Base-by-base conservation (phyloP, 352 stramenopile species). In the Pythium brachiatum region DNA sequence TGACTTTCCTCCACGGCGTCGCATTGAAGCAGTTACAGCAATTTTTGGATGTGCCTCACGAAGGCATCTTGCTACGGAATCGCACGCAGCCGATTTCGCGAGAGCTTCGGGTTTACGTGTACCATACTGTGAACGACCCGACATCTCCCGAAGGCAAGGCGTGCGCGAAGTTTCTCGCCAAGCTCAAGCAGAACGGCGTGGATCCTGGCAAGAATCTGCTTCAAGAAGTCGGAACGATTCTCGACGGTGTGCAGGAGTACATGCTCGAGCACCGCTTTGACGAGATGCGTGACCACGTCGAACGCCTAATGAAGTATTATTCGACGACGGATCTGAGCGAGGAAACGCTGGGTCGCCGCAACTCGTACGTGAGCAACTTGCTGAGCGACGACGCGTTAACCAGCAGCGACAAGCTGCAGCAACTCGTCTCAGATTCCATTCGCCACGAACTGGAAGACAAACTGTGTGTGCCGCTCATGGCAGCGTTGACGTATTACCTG, bases 181-280 rank as follows among this genome's bases (percentile, higher is more conserved):
- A 92, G 63, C 69, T 87, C 47, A 75, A 73, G 47, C 66, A 74
- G 11, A 78, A 67, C 53, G 72, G 71, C 16, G 72, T 78, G 0
- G 79, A 78, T 15, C 62, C 68, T 11, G 69, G 73, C 20, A 82
- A 81, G 57, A 86, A 86, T 53, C 38, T 90, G 32, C 53, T 94
- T 11, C 76, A 94, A 55, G 81, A 90, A 56, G 76, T 92, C 13
- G 86, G 81, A 7, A 78, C 88, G 9, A 87, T 92, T 54, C 75
- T 94, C 31, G 86, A 94, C 50, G 81, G 74, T 36, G 80, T 94
- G 9, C 86, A 94, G 64, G 81, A 91, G 64, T 92, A 94, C 41
- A 94, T 94, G 86, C 77, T 94, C 3, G 81, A 92, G 59, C 83
- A 94, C 50, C 83, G 86, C 0, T 92, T 81, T 51, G 80, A 89